Evolutionary conservation across 257 asterid species (phyloP).

Genomic region (Solanum ossicruentum): DNA sequence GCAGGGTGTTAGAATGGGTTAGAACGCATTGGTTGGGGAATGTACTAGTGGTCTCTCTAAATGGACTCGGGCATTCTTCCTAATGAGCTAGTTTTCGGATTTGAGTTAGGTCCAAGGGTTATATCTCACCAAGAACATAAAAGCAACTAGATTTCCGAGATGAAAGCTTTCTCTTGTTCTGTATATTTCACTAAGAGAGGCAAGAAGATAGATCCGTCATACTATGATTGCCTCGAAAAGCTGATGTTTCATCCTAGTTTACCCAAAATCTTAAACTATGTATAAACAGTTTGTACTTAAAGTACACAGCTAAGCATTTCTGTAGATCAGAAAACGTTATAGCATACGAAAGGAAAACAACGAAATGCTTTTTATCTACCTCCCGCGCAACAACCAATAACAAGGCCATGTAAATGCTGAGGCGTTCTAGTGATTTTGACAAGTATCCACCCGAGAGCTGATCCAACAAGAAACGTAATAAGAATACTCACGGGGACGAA

Average conservation of each 20-base stretch:
- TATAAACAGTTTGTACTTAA: neutral
- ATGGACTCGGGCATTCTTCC: neutral
- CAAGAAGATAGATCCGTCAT: neutral
- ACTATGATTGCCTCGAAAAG: neutral
- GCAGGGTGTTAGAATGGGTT: neutral
- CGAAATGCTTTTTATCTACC: conserved; percentile 7
- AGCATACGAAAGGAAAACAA: neutral
- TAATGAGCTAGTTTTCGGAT: neutral
- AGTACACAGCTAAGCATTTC: neutral
- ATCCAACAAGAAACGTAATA: conserved; percentile 19
- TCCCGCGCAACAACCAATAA: conserved; percentile 30
- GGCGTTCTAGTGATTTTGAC: conserved; percentile 20
- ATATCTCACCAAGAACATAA: neutral
- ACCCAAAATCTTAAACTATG: neutral
- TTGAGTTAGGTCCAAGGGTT: neutral
- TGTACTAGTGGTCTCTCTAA: accelerated
- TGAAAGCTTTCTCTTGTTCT: neutral
- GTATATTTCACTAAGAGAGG: neutral
- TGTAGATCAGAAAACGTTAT: neutral
- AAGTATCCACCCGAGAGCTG: conserved; percentile 28
- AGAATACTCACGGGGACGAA: conserved; percentile 24
- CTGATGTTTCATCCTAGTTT: neutral
- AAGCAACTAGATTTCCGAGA: neutral
- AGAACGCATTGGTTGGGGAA: neutral
- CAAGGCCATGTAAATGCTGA: conserved; percentile 20